Percentiles rank a stretch among this genome's conserved stretches.
Conservation (phyloP, 306 rosid genomes). For the Sesbania bispinosa region DNA sequence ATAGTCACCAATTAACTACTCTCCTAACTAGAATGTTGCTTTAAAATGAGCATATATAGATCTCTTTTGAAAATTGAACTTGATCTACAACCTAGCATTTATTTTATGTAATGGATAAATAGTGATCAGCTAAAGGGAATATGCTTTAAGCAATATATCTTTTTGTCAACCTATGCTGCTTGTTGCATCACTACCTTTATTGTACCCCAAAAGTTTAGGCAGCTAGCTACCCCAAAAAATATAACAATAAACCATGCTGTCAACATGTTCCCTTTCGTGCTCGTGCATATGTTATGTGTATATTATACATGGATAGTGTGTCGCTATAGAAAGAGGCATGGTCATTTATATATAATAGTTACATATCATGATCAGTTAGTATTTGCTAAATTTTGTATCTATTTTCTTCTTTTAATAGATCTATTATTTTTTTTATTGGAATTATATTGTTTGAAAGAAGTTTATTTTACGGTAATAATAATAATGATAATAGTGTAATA, state of each 20-base stretch:
- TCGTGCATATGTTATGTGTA: neutral
- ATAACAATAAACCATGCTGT: neutral
- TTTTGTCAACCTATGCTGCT: neutral
- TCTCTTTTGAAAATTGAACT: neutral
- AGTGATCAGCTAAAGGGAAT: neutral
- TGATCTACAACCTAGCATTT: neutral
- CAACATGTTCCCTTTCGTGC: neutral
- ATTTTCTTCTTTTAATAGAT: neutral
- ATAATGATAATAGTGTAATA: neutral
- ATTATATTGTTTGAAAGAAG: neutral
- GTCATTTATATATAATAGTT: neutral
- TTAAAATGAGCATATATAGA: neutral
- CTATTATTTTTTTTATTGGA: neutral
- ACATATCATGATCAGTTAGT: neutral
- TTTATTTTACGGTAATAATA: neutral
- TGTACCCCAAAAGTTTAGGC: conserved; percentile 35
- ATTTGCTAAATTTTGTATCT: neutral
- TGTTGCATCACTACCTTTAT: neutral
- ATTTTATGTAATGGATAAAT: neutral
- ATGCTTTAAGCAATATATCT: neutral
- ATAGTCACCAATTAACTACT: too few species aligned
- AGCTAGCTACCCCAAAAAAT: conserved; percentile 25
- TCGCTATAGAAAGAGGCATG: neutral
- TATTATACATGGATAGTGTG: neutral
- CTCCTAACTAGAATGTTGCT: neutral